These are phyloP conservation scores for Phytopythium litorale DNA, from an alignment of 352 stramenopile species.

Conservation along the genomic window DNA sequence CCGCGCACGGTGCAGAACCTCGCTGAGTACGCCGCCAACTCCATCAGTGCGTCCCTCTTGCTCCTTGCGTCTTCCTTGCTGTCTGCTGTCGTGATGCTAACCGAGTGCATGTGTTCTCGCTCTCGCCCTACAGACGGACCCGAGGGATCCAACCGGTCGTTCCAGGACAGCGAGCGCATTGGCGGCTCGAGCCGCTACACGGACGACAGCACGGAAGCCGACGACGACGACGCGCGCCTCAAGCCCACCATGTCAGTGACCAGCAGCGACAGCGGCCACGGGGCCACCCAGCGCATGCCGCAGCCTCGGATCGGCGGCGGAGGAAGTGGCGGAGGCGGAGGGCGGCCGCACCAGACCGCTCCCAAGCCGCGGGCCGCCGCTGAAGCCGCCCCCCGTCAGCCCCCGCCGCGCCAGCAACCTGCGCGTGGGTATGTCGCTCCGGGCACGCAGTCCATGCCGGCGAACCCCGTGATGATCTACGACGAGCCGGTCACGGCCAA, in stretches of 20 bases:
- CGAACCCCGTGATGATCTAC: slow-evolving; percentile 21
- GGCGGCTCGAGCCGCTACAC: slow-evolving; percentile 24
- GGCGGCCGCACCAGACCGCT: background rate
- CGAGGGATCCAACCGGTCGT: slow-evolving; percentile 16
- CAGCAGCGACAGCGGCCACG: slow-evolving; percentile 21
- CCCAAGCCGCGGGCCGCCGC: background rate
- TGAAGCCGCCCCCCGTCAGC: slow-evolving; percentile 2
- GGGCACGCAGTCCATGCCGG: slow-evolving; percentile 20
- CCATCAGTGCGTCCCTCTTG: slow-evolving; percentile 17
- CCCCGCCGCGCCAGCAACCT: slow-evolving; percentile 7
- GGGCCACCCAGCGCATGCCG: slow-evolving; percentile 14
- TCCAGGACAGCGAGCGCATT: slow-evolving; percentile 14
- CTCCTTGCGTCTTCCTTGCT: slow-evolving; percentile 1
- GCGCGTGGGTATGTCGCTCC: slow-evolving; percentile 12
- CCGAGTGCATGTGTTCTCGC: background rate
- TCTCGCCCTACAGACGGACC: slow-evolving; percentile 5
- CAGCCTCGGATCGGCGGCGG: slow-evolving; percentile 20
- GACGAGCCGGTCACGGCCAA: slow-evolving; percentile 11
- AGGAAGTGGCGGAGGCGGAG: background rate
- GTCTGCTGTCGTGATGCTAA: slow-evolving; percentile 4
- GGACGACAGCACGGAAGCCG: slow-evolving; percentile 25
- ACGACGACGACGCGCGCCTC: slow-evolving; percentile 8
- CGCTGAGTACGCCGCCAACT: slow-evolving; percentile 32
- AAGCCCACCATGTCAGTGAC: slow-evolving; percentile 11
- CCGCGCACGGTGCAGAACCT: slow-evolving; percentile 38